A percentile compares a stretch with the other conserved stretches of the same genome.
These are phyloP conservation scores for Lasiodiplodia gonubiensis DNA, from an alignment of 2,329 filamentous ascomycete genomes.

Conservation along the genomic window DNA sequence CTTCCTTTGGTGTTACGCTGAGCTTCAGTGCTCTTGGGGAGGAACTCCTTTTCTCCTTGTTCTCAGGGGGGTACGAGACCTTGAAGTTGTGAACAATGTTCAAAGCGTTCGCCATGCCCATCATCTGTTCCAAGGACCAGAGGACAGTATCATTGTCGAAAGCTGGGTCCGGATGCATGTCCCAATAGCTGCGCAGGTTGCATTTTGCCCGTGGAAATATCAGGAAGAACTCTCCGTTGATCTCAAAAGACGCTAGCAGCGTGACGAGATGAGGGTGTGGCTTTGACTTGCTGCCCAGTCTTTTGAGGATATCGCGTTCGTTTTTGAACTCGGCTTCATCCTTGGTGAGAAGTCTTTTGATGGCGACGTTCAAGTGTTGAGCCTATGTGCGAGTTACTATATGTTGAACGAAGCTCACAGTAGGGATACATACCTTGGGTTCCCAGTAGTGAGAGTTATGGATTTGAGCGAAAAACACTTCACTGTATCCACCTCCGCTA, in stretches of 20 bases:
- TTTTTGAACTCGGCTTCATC: neutral
- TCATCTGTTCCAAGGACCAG: constrained; percentile 3
- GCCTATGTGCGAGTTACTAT: neutral
- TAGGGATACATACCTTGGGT: neutral
- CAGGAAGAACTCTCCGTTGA: neutral
- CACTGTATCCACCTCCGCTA: neutral
- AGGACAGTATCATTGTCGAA: neutral
- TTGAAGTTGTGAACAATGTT: constrained; percentile 5
- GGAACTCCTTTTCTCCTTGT: neutral
- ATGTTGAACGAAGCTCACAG: neutral
- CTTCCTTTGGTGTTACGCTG: constrained; percentile 5
- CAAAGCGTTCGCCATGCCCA: neutral
- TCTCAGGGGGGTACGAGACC: neutral
- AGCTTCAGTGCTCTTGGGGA: neutral
- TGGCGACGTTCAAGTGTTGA: neutral
- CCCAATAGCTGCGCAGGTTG: constrained; percentile 5
- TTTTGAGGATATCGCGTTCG: neutral
- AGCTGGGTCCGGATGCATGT: neutral
- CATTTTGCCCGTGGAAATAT: constrained; percentile 14
- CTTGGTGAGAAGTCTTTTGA: neutral
- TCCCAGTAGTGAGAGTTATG: neutral
- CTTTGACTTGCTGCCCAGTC: no score
- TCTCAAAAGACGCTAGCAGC: neutral
- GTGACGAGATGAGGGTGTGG: neutral
- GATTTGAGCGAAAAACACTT: neutral